Evolutionary conservation across 352 stramenopile species (phyloP).

Genomic region (Globisporangium paroecandrum): DNA sequence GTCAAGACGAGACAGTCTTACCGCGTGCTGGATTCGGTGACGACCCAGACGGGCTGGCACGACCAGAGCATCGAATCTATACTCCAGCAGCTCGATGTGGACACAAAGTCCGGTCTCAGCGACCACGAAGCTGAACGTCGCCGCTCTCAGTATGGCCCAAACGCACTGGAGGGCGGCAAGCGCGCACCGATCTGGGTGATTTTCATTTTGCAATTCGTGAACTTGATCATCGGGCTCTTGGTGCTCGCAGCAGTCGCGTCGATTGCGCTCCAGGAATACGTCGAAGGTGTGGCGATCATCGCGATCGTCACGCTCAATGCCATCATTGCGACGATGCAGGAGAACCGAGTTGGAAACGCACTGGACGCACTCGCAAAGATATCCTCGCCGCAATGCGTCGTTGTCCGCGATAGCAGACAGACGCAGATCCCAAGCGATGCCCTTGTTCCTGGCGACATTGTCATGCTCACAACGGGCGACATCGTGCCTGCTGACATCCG

Average conservation of each 20-base stretch:
- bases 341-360: conserved; percentile 38
- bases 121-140: conserved; percentile 24
- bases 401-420: conserved; percentile 35
- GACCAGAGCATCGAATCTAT: conserved; percentile 25
- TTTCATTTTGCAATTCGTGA: conserved; percentile 53
- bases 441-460: conserved; percentile 56
- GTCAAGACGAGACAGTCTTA: conserved; percentile 37
- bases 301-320: conserved; percentile 47
- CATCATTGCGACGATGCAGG: conserved; percentile 34
- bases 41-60: conserved; percentile 27
- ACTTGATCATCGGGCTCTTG: conserved; percentile 43
- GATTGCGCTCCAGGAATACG: conserved; percentile 31
- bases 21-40: conserved; percentile 30
- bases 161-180: conserved; percentile 11
- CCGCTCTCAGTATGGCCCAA: conserved; percentile 20
- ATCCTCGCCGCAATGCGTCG: conserved; percentile 32
- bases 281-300: conserved; percentile 44
- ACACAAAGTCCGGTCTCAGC: conserved; percentile 24
- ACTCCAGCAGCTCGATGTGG: conserved; percentile 30
- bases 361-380: conserved; percentile 39
- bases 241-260: conserved; percentile 32
- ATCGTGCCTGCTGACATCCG: conserved; percentile 86
- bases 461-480: conserved; percentile 82
- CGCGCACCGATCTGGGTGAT: conserved; percentile 32
- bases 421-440: conserved; percentile 33